phyloP scores from a whole-genome alignment of 140 eudicot genomes.

The Flaveria floridana region DNA sequence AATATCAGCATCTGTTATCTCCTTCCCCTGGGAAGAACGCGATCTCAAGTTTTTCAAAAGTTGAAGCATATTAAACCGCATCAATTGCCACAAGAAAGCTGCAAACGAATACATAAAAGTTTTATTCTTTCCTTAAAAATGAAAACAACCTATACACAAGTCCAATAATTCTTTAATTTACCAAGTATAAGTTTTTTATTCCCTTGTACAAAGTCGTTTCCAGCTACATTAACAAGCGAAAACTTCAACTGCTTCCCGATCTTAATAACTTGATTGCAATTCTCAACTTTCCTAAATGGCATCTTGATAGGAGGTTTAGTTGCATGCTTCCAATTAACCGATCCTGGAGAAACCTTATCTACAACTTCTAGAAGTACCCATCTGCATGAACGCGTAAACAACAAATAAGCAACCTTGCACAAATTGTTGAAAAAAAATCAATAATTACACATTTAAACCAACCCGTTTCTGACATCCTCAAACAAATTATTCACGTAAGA shows the following conservation, averaged over 20 bases:
- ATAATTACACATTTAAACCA: constrained; percentile 13
- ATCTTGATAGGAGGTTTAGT: constrained; percentile 92
- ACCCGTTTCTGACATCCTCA: constrained; percentile 94
- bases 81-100: constrained; percentile 97
- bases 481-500: constrained; percentile 80
- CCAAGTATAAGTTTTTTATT: constrained; percentile 94
- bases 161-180: constrained; percentile 31
- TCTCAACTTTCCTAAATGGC: constrained; percentile 97
- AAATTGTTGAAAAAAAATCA: background rate
- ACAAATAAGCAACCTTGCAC: background rate
- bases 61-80: constrained; percentile 93
- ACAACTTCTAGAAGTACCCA: constrained; percentile 86
- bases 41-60: constrained; percentile 81
- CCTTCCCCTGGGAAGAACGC: constrained; percentile 70
- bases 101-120: constrained; percentile 26
- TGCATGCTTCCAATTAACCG: constrained; percentile 88
- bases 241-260: constrained; percentile 81
- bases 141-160: background rate
- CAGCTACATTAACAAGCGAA: constrained; percentile 88
- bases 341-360: constrained; percentile 80
- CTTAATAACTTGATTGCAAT: constrained; percentile 85
- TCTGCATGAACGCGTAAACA: constrained; percentile 42
- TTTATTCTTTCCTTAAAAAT: background rate
- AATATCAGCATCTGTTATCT: constrained; percentile 73
- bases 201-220: constrained; percentile 94